phyloP scores from a whole-genome alignment of 495 filamentous ascomycete species.

The Penicillium canariense region DNA sequence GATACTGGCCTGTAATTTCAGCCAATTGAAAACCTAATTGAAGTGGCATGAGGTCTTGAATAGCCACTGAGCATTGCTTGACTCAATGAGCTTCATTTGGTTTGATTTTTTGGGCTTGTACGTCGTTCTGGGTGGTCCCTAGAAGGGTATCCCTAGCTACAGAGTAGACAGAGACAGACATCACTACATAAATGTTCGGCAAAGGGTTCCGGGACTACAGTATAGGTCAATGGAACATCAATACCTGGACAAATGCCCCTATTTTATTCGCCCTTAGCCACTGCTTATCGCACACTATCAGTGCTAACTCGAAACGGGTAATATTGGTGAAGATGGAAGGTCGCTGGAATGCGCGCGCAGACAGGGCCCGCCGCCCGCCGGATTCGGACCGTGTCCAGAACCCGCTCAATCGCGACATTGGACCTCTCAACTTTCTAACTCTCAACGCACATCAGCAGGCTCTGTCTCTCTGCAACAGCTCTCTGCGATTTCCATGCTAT shows the following conservation, averaged over 20 bases:
- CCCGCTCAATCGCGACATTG: slow-evolving; percentile 1
- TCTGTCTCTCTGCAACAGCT: background rate
- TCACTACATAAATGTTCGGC: background rate
- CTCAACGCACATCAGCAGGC: background rate
- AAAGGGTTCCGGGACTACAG: background rate
- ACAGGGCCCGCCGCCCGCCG: slow-evolving; percentile 6
- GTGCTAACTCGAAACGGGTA: slow-evolving; percentile 12
- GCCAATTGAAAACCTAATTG: no score
- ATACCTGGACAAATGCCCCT: background rate
- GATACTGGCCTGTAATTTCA: no score
- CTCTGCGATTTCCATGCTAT: slow-evolving; percentile 10
- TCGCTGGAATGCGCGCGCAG: slow-evolving; percentile 13
- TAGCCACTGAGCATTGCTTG: no score
- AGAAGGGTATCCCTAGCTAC: background rate
- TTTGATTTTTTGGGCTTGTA: no score
- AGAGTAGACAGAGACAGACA: background rate
- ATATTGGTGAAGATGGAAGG: slow-evolving; percentile 5
- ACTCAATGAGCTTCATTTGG: no score
- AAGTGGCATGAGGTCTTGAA: no score
- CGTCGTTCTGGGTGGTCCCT: no score
- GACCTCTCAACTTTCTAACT: background rate
- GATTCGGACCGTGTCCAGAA: slow-evolving; percentile 16
- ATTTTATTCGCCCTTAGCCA: background rate
- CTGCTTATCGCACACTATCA: background rate
- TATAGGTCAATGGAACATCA: background rate